Evolutionary conservation across 2,329 filamentous ascomycete genomes (phyloP).

Genomic region (Tolypocladium ophioglossoides): DNA sequence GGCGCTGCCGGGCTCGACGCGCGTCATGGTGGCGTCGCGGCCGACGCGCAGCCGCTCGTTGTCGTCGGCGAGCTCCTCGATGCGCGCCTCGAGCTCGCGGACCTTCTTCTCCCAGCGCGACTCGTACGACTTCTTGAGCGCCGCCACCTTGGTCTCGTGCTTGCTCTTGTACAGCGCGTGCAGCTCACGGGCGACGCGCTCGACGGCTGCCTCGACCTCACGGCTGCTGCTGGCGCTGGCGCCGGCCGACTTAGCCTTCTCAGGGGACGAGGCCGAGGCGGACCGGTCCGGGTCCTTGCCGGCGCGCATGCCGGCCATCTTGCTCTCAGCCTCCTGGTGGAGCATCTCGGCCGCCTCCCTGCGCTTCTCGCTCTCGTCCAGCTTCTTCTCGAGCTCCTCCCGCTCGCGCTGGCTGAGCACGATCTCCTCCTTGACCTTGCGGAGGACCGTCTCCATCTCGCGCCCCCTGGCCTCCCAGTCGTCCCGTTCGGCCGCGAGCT

Average conservation of each 20-base stretch:
- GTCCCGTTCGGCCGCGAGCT: conserved; percentile 62
- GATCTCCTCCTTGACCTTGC: conserved; percentile 73
- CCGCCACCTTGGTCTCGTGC: conserved; percentile 90
- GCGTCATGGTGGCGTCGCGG: conserved; percentile 55
- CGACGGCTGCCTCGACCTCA: conserved; percentile 76
- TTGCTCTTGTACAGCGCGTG: conserved; percentile 93
- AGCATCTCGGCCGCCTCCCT: conserved; percentile 65
- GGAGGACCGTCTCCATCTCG: conserved; percentile 75
- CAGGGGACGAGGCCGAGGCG: conserved; percentile 19
- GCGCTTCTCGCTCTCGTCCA: conserved; percentile 68
- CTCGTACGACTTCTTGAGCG: conserved; percentile 78
- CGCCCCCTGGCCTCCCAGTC: conserved; percentile 76
- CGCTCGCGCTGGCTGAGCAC: conserved; percentile 67
- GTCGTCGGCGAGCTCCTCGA: conserved; percentile 60
- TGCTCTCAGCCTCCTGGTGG: conserved; percentile 65
- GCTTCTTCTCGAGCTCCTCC: conserved; percentile 63
- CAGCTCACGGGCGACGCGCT: conserved; percentile 87
- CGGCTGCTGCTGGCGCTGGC: conserved; percentile 29
- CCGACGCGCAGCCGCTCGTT: conserved; percentile 63
- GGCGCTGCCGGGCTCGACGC: conserved; percentile 32
- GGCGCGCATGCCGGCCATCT: conserved; percentile 63
- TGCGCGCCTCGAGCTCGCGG: conserved; percentile 61
- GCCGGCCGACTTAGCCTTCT: conserved; percentile 23
- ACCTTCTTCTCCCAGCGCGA: conserved; percentile 82
- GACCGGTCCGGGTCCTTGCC: conserved; percentile 35